Evolutionary conservation across 1,284 basidiomycete genomes (phyloP), one percentile per base, ranked within the genome.

Genomic region (Gomphus sp.): DNA sequence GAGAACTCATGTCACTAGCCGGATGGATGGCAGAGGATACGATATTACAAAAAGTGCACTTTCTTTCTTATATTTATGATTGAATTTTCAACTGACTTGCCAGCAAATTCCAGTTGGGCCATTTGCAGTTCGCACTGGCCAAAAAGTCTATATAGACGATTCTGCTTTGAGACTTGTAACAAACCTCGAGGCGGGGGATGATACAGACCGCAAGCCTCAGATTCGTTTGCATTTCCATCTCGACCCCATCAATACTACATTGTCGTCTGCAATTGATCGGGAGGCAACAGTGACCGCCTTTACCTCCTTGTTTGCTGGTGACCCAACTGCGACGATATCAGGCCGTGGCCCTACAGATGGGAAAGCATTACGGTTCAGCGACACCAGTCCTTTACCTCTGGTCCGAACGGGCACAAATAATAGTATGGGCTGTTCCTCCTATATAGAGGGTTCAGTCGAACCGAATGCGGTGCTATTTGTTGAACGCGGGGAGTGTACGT

Each of bases 21-120:
- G 89, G 28, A 69, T 93, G 52, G 92, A 94, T 66, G 87, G 87
- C n/a, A 82, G 77, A 64, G 92, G 92, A 4, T 95, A 92, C 66
- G 91, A 94, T 65, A 80, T 95, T 47, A 79, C 87, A 18, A 89
- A 83, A 74, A 75, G 91, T 93, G 65, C 66, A 89, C 69, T n/a
- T 1, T 22, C 22, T 22, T 28, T 11, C 66, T 45, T 16, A 18
- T 39, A 22, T 16, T 56, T 14, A 25, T 37, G 34, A 25, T 18
- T 43, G 39, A 5, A 39, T 33, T 45, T 10, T 14, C n/a, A 28
- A 22, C 47, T 55, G 41, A 59, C 25, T 37, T 52, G 22, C 1
- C 28, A 58, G 9, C 22, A 36, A 16, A 22, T 44, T 60, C 4
- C 59, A 94, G 92, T 96, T 64, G 93, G 91, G 0, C 90, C 87